Base-by-base conservation (phyloP, 2,329 filamentous ascomycete species). In the Sordariomycetes sp. region DNA sequence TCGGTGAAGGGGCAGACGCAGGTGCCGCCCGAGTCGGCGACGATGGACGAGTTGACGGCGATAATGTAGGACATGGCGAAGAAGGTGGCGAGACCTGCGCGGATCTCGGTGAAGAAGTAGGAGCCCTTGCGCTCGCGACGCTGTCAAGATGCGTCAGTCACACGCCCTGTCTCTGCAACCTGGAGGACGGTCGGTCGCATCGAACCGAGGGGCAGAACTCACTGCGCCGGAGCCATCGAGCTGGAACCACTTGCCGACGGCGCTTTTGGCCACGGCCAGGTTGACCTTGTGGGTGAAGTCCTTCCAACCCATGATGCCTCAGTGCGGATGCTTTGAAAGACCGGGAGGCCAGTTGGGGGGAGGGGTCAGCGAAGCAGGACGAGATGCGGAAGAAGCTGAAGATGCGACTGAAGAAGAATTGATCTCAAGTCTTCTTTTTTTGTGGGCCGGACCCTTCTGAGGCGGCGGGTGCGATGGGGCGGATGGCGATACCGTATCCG, bases 161-260 rank as follows among this genome's bases (percentile, higher is more conserved):
- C 15, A 21, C 10, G 12, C 11, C 12, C 18, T 6, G 29, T 31
- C 18, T n/a, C n/a, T n/a, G n/a, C n/a, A n/a, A n/a, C n/a, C n/a
- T n/a, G n/a, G n/a, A n/a, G n/a, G n/a, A n/a, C n/a, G n/a, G n/a
- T n/a, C n/a, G n/a, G n/a, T n/a, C n/a, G n/a, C n/a, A n/a, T n/a
- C n/a, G n/a, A n/a, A n/a, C n/a, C n/a, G n/a, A n/a, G 19, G n/a
- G 14, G 35, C 25, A 30, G 18, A 29, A 70, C 78, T 66, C 72
- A 85, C 82, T 72, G 90, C 83, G 48, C 85, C 85, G 25, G 75
- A 86, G 44, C 83, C 83, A 41, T 93, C 85, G 26, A 94, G 74
- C 44, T 77, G 75, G 61, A 94, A 94, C 64, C 79, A 83, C 44
- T 68, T 66, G 41, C 84, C 84, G 39, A 86, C 68, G 21, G 68